Percentiles rank a stretch among this genome's conserved stretches.
These are phyloP conservation scores for Eimeria acervulina DNA, from an alignment of 169 alveolate genomes.

Conservation along the genomic window DNA sequence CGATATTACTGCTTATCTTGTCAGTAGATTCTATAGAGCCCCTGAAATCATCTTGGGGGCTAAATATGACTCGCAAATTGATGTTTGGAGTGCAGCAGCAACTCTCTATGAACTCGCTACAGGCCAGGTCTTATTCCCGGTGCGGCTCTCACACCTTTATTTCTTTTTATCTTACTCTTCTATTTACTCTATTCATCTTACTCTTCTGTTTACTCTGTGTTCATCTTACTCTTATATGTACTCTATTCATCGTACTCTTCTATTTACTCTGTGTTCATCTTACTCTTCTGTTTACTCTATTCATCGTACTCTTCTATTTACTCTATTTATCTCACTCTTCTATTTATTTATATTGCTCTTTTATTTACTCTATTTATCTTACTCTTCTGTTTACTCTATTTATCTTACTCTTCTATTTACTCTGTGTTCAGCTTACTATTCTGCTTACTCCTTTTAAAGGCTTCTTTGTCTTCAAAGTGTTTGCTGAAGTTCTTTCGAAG, in stretches of 20 bases:
- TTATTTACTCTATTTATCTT: neutral
- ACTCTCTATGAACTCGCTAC: conserved; percentile 98
- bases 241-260: neutral
- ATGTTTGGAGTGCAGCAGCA: conserved; percentile 98
- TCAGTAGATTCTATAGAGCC: conserved; percentile 98
- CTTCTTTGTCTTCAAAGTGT: neutral
- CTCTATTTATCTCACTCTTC: neutral
- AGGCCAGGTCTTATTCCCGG: conserved; percentile 97
- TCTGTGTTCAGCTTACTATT: neutral
- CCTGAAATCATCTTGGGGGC: conserved; percentile 98
- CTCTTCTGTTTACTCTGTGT: neutral
- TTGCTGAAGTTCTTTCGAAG: too few relatives aligned
- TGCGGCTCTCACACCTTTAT: conserved; percentile 42
- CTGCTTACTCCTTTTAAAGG: neutral
- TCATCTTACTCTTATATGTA: neutral
- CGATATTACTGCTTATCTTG: conserved; percentile 95
- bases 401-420: neutral
- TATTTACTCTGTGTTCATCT: neutral
- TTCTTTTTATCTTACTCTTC: neutral
- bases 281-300: neutral
- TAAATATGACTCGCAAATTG: conserved; percentile 94
- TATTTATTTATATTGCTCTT: neutral
- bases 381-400: conserved; percentile 51
- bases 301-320: neutral
- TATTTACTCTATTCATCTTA: conserved; percentile 66